Conservation (phyloP, 441 rosid genomes). For the Raphanus hybrid region DNA sequence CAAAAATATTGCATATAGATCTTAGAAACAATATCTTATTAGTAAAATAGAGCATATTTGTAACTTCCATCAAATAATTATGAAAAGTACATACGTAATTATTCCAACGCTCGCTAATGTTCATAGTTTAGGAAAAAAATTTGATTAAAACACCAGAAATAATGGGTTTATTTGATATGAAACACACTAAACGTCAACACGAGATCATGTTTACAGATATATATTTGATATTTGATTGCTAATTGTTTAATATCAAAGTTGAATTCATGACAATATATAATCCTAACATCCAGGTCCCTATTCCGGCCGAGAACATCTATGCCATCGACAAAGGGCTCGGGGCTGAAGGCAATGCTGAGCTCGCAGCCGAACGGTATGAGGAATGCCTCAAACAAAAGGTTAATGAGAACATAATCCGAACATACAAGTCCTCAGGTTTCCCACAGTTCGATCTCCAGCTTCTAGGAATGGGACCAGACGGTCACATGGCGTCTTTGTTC, state of each 20-base stretch:
- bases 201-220: neutral
- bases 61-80: neutral
- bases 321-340: constrained; percentile 70
- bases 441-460: constrained; percentile 84
- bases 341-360: constrained; percentile 72
- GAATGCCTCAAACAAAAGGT: constrained; percentile 62
- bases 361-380: constrained; percentile 57
- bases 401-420: constrained; percentile 41
- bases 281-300: constrained; percentile 51
- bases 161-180: neutral
- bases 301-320: constrained; percentile 60
- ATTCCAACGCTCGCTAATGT: too few relatives aligned
- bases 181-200: neutral
- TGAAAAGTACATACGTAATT: too few relatives aligned
- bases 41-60: constrained; percentile 4
- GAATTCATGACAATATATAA: neutral
- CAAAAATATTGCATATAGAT: neutral
- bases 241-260: neutral
- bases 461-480: constrained; percentile 88
- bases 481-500: constrained; percentile 84
- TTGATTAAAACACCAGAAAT: neutral
- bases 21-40: neutral
- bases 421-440: constrained; percentile 53
- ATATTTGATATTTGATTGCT: neutral
- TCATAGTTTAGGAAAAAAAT: neutral